Base-by-base conservation (phyloP, 768 basidiomycete species). In the Tubosaeta brunneosetosa region DNA sequence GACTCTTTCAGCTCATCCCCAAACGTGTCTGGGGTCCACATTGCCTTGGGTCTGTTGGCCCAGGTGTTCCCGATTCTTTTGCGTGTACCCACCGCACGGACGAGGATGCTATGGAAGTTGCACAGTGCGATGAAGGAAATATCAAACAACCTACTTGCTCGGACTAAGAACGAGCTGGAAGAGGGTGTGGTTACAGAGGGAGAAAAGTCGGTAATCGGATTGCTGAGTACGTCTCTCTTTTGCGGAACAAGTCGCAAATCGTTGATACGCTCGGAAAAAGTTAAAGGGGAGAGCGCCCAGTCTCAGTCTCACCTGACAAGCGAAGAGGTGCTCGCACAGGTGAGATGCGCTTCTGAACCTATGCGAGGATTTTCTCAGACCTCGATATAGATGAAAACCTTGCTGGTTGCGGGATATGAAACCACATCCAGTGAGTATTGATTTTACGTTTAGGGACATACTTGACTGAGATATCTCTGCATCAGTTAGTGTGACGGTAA, bases 91-190 rank as follows among this genome's bases (percentile, higher is more conserved):
- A 78, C 74, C 0, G 29, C 61, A 26, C 65, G 71, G 25, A 65
- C 59, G n/a, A 59, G 46, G 44, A 55, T 72, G 7, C 32, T 70
- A 12, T 46, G 50, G 32, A 65, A 69, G 17, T 41, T 80, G 29
- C 66, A 65, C 22, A 3, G 11, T 13, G 72, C 72, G 0, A 70
- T 78, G 70, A 61, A 64, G 2, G 65, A 64, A 2, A 77, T 80
- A 37, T 78, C 75, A 0, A 67, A 70, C 38, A 64, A 64, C 6
- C 55, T 81, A 2, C 53, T 80, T 5, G 64, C 69, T 25, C 66
- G 70, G 52, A 74, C 67, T 6, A 64, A 70, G 50, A 60, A 62
- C 36, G 76, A 70, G 44, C 58, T 67, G 33, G 68, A 69, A 10
- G 51, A 57, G 0, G 55, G 55, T 16, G 55, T 59, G 0, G 54